Base-by-base conservation (phyloP, 2,329 filamentous ascomycete genomes). In the Cadophora gregata region DNA sequence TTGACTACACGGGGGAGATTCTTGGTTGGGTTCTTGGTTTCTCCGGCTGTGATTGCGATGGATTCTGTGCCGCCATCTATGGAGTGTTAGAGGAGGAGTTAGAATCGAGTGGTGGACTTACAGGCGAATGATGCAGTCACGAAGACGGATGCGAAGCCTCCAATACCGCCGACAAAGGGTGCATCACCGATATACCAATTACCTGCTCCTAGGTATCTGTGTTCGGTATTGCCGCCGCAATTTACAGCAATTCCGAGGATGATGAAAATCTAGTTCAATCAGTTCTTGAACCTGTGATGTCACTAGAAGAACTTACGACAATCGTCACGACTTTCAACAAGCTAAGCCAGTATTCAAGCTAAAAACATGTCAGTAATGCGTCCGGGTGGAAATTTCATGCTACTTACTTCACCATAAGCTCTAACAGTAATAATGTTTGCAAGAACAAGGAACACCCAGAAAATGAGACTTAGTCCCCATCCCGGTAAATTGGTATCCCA, bases 21-120 rank as follows among this genome's bases (percentile, higher is more conserved):
- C 69, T 82, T 83, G 21, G 85, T 81, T 0, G 88, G 88, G 70
- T 90, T 82, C 70, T 85, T 86, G 1, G 88, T 90, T 75, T 90
- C 88, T 51, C 88, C 88, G 0, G 88, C 88, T 0, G 88, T 89
- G 65, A 90, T 87, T 60, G 86, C 87, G 59, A 90, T 88, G 38
- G 84, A 86, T 75, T 90, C 88, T 2, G 86, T 89, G 62, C 87
- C 88, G 38, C 84, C 84, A 66, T 82, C 81, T 81, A 29, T 33
- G 36, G 19, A 38, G 21, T 16, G 64, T 68, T 19, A 67, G 63
- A 25, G 56, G 19, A 7, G 31, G 14, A 0, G 2, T 63, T 29
- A 16, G 21, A n/a, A 31, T 21, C 19, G 47, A 21, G 38, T 8
- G 1, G 12, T 12, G 21, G 75, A 45, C 82, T 80, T 75, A 79